These are phyloP conservation scores for Sclerotinia trifoliorum DNA, from an alignment of 2,329 filamentous ascomycete species.

Conservation along the genomic window DNA sequence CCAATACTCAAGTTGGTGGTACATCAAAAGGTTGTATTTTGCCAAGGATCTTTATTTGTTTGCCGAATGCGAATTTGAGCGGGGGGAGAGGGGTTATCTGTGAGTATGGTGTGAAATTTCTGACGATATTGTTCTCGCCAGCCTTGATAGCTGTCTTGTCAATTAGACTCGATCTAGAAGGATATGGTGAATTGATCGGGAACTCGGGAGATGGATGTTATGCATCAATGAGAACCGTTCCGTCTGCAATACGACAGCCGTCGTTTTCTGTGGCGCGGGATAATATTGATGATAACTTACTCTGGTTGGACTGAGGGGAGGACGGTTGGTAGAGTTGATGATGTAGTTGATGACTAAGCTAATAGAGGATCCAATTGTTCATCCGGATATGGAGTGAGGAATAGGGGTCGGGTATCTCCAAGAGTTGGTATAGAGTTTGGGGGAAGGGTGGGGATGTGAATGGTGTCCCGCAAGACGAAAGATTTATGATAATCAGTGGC, in stretches of 20 bases:
- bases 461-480: background rate
- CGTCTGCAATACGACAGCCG: slow-evolving; percentile 7
- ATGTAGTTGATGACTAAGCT: background rate
- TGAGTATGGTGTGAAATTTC: slow-evolving; percentile 9
- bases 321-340: background rate
- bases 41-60: slow-evolving; percentile 3
- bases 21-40: slow-evolving; percentile 13
- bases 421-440: background rate
- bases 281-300: slow-evolving; percentile 2
- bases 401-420: background rate
- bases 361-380: background rate
- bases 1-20: slow-evolving; percentile 5
- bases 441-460: background rate
- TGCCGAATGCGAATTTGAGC: slow-evolving; percentile 8
- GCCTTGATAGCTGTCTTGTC: background rate
- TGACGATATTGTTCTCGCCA: slow-evolving; percentile 8
- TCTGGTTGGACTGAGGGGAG: background rate
- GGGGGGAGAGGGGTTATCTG: slow-evolving; percentile 14
- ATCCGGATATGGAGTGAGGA: background rate
- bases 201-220: background rate
- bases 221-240: slow-evolving; percentile 6
- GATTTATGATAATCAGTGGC: background rate
- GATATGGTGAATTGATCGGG: slow-evolving; percentile 5
- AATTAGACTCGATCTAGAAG: slow-evolving; percentile 8
- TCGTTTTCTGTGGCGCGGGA: slow-evolving; percentile 4